A percentile compares a stretch with the other conserved stretches of the same genome.
phyloP scores from a whole-genome alignment of 2,329 filamentous ascomycete species.

The Hyphodiscus sp. region DNA sequence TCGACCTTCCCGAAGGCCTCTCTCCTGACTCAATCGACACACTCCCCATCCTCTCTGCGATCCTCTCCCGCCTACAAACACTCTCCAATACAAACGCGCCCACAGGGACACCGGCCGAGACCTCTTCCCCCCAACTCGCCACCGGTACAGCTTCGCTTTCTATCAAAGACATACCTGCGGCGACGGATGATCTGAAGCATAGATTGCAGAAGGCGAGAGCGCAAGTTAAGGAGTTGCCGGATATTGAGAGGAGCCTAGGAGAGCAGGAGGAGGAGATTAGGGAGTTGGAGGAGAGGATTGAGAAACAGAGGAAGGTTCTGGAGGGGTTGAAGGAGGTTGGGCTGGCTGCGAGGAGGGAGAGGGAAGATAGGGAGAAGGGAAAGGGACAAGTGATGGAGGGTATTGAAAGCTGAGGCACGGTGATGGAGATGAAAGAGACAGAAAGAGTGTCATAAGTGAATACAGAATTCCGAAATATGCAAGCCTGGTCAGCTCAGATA shows the following conservation, averaged over 20 bases:
- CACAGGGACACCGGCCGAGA: constrained; percentile 26
- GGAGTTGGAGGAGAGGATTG: constrained; percentile 58
- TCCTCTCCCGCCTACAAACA: constrained; percentile 66
- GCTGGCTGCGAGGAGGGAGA: constrained; percentile 33
- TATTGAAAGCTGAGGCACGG: constrained; percentile 35
- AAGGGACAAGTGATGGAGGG: constrained; percentile 27
- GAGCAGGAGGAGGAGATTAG: constrained; percentile 68
- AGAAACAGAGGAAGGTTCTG: constrained; percentile 54
- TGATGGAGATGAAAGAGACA: neutral
- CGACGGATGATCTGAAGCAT: constrained; percentile 73
- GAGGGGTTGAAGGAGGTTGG: constrained; percentile 47
- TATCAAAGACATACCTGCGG: constrained; percentile 70
- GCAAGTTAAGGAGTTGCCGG: constrained; percentile 59
- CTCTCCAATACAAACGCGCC: constrained; percentile 33
- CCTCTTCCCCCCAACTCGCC: constrained; percentile 32
- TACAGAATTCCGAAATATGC: neutral
- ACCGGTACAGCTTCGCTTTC: constrained; percentile 21
- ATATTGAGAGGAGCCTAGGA: constrained; percentile 58
- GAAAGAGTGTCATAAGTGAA: neutral
- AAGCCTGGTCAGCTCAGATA: neutral
- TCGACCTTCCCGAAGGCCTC: constrained; percentile 51
- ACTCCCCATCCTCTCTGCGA: constrained; percentile 71
- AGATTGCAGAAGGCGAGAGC: constrained; percentile 73
- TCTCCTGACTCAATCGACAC: constrained; percentile 80
- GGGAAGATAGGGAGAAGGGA: constrained; percentile 25